Base-by-base conservation (phyloP, 1,284 basidiomycete species). In the Porogramme epimiltina region DNA sequence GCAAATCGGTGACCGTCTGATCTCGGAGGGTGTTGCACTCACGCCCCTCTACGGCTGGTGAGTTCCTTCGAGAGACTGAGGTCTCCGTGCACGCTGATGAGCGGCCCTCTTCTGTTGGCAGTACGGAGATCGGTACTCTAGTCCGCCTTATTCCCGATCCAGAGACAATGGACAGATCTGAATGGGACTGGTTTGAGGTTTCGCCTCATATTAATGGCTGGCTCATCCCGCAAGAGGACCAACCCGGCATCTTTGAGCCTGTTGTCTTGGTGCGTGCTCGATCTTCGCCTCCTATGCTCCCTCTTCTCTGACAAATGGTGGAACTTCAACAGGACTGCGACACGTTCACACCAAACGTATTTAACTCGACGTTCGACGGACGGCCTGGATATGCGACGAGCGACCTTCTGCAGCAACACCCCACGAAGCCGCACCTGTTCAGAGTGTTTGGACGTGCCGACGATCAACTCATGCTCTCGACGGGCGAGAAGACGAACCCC, bases 401-500 rank as follows among this genome's bases (percentile, higher is more conserved):
- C 22, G 79, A 81, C 61, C 58, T 81, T 3, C 56, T 80, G n/a
- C 47, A 66, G 1, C 73, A 69, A 16, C 80, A 82, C 57, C 77
- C 79, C 1, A 73, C 71, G 0, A 73, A 73, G 34, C 62, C 67
- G 3, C 70, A 71, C 8, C 65, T 69, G 13, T 81, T 73, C 73
- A 74, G 73, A 49, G 65, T 79, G 13, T 70, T 65, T 33, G 79
- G 80, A 0, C 68, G 81, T 11, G 65, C 67, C 4, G 79, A 82
- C 51, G 79, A 81, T 55, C 78, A 80, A 54, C 77, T 82, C 34
- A 77, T 81, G 59, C 73, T 77, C 44, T 72, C 67, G 10, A 79
- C 73, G 2, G 80, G 80, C 13, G 79, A 81, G 60, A 81, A 81
- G 65, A 70, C 66, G 1, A 69, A 70, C 47, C 69, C 69, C 19